Conservation (phyloP, 441 rosid species). For the Adansonia rubrostipa region DNA sequence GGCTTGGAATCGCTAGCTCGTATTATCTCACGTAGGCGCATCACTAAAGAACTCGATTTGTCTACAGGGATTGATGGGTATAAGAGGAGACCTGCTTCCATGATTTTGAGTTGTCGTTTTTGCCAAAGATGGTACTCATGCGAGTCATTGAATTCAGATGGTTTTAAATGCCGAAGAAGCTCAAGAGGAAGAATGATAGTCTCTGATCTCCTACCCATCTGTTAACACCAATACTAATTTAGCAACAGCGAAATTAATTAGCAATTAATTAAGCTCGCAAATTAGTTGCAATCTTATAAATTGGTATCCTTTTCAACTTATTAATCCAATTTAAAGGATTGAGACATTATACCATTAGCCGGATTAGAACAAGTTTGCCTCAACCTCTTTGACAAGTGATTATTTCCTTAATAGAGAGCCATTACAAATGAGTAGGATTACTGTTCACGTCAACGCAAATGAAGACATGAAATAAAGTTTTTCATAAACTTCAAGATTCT, state of each 20-base stretch:
- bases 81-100: constrained; percentile 77
- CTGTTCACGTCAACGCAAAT: not conserved
- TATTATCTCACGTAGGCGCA: constrained; percentile 68
- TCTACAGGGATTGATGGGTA: constrained; percentile 76
- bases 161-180: constrained; percentile 88
- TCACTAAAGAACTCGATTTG: constrained; percentile 57
- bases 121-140: constrained; percentile 89
- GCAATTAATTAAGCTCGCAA: not conserved
- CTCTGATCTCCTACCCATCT: constrained; percentile 90
- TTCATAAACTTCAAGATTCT: too few relatives aligned
- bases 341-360: not conserved
- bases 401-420: too few relatives aligned
- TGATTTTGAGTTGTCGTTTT: constrained; percentile 72
- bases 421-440: too few relatives aligned
- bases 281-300: too few relatives aligned
- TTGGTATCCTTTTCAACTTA: too few relatives aligned
- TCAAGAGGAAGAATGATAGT: constrained; percentile 87
- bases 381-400: too few relatives aligned
- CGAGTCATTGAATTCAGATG: constrained; percentile 71
- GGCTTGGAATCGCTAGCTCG: constrained; percentile 53
- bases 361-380: too few relatives aligned
- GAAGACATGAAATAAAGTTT: not conserved
- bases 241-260: not conserved
- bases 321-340: not conserved
- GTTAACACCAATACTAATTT: not conserved